A percentile compares a stretch with the other conserved stretches of the same genome.
Evolutionary conservation across 257 asterid genomes (phyloP).

Genomic region (Capsicum baccatum): DNA sequence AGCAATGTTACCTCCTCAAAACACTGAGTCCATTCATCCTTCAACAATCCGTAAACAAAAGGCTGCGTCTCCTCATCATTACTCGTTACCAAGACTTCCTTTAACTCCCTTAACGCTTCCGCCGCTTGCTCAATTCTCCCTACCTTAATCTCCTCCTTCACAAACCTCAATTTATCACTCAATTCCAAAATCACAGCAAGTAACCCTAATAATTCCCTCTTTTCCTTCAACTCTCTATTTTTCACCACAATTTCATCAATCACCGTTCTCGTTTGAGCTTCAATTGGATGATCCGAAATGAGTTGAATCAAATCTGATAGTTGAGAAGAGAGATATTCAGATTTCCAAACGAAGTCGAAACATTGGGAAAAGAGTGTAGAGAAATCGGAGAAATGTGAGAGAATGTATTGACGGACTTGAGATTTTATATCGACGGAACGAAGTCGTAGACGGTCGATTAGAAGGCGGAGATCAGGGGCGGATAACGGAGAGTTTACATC

Average conservation of each 20-base stretch:
- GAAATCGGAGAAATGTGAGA: conserved; percentile 76
- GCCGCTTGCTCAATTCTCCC: conserved; percentile 80
- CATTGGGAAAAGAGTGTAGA: conserved; percentile 76
- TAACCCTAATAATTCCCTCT: conserved; percentile 62
- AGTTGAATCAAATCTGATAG: conserved; percentile 52
- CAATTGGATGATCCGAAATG: conserved; percentile 68
- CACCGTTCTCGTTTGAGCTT: conserved; percentile 53
- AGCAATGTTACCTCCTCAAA: conserved; percentile 68
- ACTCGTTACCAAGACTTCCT: conserved; percentile 62
- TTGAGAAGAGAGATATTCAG: conserved; percentile 55
- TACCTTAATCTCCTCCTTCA: conserved; percentile 51
- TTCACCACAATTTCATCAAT: conserved; percentile 63
- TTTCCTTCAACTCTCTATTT: conserved; percentile 71
- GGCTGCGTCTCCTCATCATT: conserved; percentile 61
- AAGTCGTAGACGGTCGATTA: conserved; percentile 77
- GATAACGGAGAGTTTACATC: conserved; percentile 74
- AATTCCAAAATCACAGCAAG: conserved; percentile 66
- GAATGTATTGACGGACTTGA: conserved; percentile 76
- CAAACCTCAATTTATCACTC: conserved; percentile 50
- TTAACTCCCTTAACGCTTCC: conserved; percentile 64
- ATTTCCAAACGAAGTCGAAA: conserved; percentile 66
- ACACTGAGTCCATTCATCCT: conserved; percentile 71
- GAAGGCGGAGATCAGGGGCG: conserved; percentile 95
- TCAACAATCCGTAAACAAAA: conserved; percentile 59
- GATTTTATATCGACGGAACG: conserved; percentile 81